A percentile compares a stretch with the other conserved stretches of the same genome.
Conservation (phyloP, 1,284 basidiomycete genomes). For the Stereum hirsutum region DNA sequence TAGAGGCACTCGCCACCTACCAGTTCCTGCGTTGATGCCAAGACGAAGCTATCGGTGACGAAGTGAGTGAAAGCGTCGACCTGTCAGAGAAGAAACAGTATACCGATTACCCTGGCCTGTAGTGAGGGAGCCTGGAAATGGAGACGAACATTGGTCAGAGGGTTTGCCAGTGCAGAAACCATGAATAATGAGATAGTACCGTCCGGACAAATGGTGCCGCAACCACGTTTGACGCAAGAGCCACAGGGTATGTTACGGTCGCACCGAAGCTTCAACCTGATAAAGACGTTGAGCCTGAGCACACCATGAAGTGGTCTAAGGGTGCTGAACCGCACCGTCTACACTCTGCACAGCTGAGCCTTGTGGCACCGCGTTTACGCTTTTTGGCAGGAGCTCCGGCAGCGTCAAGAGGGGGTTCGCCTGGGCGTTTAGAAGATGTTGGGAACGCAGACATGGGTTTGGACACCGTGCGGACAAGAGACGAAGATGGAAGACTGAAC, state of each 20-base stretch:
- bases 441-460: too few relatives aligned
- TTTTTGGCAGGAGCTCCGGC: slow-evolving; percentile 43
- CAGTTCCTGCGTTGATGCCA: slow-evolving; percentile 76
- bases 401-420: slow-evolving; percentile 11
- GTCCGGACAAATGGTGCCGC: slow-evolving; percentile 60
- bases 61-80: background rate
- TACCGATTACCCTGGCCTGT: slow-evolving; percentile 76
- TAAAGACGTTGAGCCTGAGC: slow-evolving; percentile 1
- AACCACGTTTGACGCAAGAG: slow-evolving; percentile 62
- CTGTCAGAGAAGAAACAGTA: slow-evolving; percentile 12
- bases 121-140: slow-evolving; percentile 50
- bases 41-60: slow-evolving; percentile 50
- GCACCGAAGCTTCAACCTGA: slow-evolving; percentile 70
- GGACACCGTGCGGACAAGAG: too few relatives aligned
- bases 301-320: background rate
- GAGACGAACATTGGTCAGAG: background rate
- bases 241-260: slow-evolving; percentile 61
- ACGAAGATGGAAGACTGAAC: too few relatives aligned
- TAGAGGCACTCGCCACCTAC: too few relatives aligned
- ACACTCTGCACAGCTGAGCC: slow-evolving; percentile 71
- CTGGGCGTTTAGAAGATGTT: slow-evolving; percentile 29
- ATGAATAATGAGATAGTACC: slow-evolving; percentile 24
- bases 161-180: slow-evolving; percentile 2
- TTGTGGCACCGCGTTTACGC: slow-evolving; percentile 65
- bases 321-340: slow-evolving; percentile 32